These are phyloP conservation scores for Malus sieversii DNA, from an alignment of 306 rosid species.

Conservation along the genomic window DNA sequence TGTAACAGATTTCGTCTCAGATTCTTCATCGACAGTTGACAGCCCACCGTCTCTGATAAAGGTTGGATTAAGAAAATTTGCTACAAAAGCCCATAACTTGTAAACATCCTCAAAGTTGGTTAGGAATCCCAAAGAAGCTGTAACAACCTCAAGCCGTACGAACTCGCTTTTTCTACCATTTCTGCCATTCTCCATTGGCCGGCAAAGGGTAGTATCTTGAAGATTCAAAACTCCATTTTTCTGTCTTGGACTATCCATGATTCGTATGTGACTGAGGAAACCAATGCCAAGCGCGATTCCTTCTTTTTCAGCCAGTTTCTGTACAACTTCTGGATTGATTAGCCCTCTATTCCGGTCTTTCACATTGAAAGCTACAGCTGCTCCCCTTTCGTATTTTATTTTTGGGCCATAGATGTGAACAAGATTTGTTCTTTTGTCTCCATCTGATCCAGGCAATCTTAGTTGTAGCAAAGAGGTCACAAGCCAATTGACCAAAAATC, in stretches of 20 bases:
- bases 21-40: slow-evolving; percentile 69
- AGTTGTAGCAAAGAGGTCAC: slow-evolving; percentile 82
- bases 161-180: slow-evolving; percentile 52
- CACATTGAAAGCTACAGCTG: slow-evolving; percentile 92
- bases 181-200: slow-evolving; percentile 67
- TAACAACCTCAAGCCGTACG: slow-evolving; percentile 76
- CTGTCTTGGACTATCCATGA: slow-evolving; percentile 53
- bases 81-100: slow-evolving; percentile 86
- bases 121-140: slow-evolving; percentile 80
- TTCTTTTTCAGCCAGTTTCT: slow-evolving; percentile 84
- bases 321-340: slow-evolving; percentile 80
- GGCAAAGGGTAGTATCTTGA: slow-evolving; percentile 56
- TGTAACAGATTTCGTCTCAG: slow-evolving; percentile 37
- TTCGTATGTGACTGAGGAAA: slow-evolving; percentile 73
- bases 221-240: slow-evolving; percentile 33
- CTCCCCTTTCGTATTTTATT: slow-evolving; percentile 92
- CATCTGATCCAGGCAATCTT: slow-evolving; percentile 42
- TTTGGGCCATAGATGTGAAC: slow-evolving; percentile 93
- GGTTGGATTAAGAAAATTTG: slow-evolving; percentile 74
- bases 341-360: slow-evolving; percentile 57
- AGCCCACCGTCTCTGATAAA: slow-evolving; percentile 59
- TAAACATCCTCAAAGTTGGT: slow-evolving; percentile 90
- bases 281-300: slow-evolving; percentile 84
- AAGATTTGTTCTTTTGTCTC: slow-evolving; percentile 36
- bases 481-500: slow-evolving; percentile 88